A percentile compares a stretch with the other conserved stretches of the same genome.
Conservation (phyloP, 371 early-diverging fungal species). For the Syncephalis plumigaleata region DNA sequence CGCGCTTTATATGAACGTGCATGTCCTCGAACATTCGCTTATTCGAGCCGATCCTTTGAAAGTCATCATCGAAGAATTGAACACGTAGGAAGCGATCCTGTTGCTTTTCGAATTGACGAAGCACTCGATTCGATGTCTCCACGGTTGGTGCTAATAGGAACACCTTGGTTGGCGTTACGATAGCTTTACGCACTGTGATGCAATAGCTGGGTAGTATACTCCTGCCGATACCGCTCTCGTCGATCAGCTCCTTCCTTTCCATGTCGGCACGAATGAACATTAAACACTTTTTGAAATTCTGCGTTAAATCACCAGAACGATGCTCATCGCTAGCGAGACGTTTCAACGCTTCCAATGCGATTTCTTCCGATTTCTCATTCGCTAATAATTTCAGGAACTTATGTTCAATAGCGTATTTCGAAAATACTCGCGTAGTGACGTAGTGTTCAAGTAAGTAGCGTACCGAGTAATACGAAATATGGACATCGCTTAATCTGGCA, state of each 20-base stretch:
- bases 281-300: constrained; percentile 17
- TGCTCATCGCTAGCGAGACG: constrained; percentile 8
- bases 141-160: constrained; percentile 29
- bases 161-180: constrained; percentile 39
- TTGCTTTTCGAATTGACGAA: constrained; percentile 25
- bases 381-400: constrained; percentile 15
- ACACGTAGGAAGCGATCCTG: constrained; percentile 47
- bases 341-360: constrained; percentile 6
- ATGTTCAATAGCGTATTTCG: not conserved
- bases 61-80: constrained; percentile 43
- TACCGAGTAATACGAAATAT: no score
- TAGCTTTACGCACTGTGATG: constrained; percentile 30
- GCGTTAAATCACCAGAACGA: constrained; percentile 9
- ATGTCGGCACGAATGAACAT: not conserved
- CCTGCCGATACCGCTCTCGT: constrained; percentile 7
- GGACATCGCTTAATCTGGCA: no score
- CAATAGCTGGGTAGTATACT: constrained; percentile 25
- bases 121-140: constrained; percentile 46
- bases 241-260: constrained; percentile 8
- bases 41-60: constrained; percentile 15
- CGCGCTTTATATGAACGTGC: constrained; percentile 25
- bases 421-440: no score
- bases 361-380: constrained; percentile 13
- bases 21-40: constrained; percentile 9
- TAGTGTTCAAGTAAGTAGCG: no score